Evolutionary conservation across 495 filamentous ascomycete species (phyloP).

Genomic region (Letharia lupina): DNA sequence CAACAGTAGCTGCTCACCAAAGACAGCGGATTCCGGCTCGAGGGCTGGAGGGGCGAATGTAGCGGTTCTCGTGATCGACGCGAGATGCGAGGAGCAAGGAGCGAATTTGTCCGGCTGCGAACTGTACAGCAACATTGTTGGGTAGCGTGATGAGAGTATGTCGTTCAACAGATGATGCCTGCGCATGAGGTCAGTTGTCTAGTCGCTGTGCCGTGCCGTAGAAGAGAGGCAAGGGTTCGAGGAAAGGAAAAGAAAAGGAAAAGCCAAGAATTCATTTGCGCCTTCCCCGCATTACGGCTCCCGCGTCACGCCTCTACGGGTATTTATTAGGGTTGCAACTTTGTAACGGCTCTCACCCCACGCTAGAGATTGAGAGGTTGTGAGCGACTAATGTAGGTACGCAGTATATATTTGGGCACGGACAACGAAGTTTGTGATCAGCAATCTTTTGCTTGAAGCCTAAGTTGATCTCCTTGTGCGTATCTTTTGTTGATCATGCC

Average conservation of each 20-base stretch:
- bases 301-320: background rate
- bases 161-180: background rate
- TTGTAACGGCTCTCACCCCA: background rate
- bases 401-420: background rate
- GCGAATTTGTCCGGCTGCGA: background rate
- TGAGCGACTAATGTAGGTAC: background rate
- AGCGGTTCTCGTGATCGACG: background rate
- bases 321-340: background rate
- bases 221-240: background rate
- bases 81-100: background rate
- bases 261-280: background rate
- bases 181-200: no score
- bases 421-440: background rate
- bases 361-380: background rate
- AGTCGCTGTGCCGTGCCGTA: background rate
- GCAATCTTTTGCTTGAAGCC: background rate
- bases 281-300: background rate
- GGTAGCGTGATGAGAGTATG: background rate
- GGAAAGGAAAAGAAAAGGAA: background rate
- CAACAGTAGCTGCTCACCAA: no score
- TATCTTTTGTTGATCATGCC: background rate
- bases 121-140: background rate
- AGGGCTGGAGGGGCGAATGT: background rate
- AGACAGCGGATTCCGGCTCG: background rate
- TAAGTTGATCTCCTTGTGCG: background rate